Evolutionary conservation across 2,329 filamentous ascomycete species (phyloP).

Genomic region (Ophiosphaerella narmari): DNA sequence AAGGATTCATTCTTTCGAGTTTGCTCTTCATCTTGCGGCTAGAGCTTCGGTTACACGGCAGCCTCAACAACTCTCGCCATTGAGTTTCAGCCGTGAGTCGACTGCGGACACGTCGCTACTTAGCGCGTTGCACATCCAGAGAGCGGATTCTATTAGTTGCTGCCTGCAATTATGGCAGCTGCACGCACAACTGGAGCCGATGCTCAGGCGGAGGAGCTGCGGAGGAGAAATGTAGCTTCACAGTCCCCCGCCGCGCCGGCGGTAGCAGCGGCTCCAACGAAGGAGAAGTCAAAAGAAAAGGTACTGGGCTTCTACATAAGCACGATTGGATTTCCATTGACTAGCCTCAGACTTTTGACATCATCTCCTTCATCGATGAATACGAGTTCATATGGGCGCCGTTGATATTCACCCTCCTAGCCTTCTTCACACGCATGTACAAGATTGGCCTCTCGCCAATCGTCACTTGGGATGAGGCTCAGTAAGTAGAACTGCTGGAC

Average conservation of each 20-base stretch:
- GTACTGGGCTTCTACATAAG: conserved; percentile 30
- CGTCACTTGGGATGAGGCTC: conserved; percentile 77
- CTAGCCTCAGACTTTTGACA: conserved; percentile 51
- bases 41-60: neutral
- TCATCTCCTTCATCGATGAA: conserved; percentile 66
- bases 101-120: conserved; percentile 10
- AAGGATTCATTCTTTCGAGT: neutral
- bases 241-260: conserved; percentile 32
- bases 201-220: conserved; percentile 49
- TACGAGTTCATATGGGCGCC: conserved; percentile 68
- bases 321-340: conserved; percentile 10
- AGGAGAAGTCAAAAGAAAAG: conserved; percentile 56
- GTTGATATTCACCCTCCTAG: conserved; percentile 64
- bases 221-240: conserved; percentile 51
- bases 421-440: conserved; percentile 70
- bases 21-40: neutral
- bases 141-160: neutral
- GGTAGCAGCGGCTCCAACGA: conserved; percentile 37
- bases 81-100: conserved; percentile 4
- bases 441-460: conserved; percentile 71
- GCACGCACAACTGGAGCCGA: conserved; percentile 48
- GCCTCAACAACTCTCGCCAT: conserved; percentile 5
- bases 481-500: conserved; percentile 55
- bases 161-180: conserved; percentile 31
- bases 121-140: conserved; percentile 3